Percentiles rank a stretch among this genome's conserved stretches.
These are phyloP conservation scores for Trichoderma atrobrunneum DNA, from an alignment of 2,329 filamentous ascomycete genomes.

Conservation along the genomic window DNA sequence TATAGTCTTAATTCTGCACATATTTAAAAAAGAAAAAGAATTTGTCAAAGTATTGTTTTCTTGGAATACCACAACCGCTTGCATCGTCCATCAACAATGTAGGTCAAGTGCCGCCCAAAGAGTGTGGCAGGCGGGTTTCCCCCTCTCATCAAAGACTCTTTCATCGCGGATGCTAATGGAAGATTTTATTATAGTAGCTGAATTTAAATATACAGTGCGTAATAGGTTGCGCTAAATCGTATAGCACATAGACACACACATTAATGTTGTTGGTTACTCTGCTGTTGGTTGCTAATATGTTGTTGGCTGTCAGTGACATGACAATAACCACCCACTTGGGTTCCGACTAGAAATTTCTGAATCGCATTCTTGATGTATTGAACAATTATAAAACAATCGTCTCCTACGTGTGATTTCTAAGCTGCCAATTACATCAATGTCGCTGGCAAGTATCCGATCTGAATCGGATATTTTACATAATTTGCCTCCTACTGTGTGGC, in stretches of 20 bases:
- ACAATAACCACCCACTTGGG: neutral
- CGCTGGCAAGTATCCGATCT: neutral
- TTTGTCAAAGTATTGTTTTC: neutral
- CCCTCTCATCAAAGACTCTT: neutral
- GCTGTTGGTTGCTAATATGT: neutral
- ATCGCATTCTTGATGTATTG: neutral
- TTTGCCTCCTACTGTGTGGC: neutral
- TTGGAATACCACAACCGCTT: neutral
- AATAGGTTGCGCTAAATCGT: neutral
- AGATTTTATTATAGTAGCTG: neutral
- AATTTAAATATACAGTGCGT: neutral
- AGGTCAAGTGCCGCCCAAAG: neutral
- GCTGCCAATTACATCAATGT: neutral
- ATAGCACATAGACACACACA: neutral
- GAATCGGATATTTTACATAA: neutral
- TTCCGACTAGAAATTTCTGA: neutral
- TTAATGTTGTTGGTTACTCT: neutral
- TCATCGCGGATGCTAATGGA: neutral
- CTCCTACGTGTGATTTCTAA: neutral
- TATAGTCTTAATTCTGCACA: neutral
- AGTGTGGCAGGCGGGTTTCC: neutral
- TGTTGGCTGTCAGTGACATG: neutral
- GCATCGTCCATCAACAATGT: neutral
- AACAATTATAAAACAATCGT: neutral
- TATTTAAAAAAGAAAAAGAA: neutral